Base-by-base conservation (phyloP, 768 basidiomycete genomes). In the Kwoniella europaea region DNA sequence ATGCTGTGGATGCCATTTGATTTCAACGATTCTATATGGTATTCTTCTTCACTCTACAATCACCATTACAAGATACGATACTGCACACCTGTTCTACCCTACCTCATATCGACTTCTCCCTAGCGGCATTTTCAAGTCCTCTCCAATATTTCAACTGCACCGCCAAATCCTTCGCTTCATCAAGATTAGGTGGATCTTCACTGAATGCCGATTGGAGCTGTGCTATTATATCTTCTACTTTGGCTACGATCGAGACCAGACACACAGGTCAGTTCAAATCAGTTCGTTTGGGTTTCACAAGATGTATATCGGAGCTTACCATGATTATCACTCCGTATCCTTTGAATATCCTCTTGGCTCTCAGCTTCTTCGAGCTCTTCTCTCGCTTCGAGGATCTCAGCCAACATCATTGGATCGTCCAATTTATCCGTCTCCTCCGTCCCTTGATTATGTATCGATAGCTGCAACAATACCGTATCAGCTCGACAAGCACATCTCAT, bases 311-410 rank as follows among this genome's bases (percentile, higher is more conserved):
- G 61, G 84, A 80, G 80, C 87, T 68, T 58, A 87, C 92, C 88
- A 44, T 87, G 76, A 80, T 91, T 94, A 16, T 85, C 84, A 18
- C 85, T 84, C 57, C 86, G 79, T 24, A 95, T 82, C 7, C 71
- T 65, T n/a, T 86, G 84, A 2, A 93, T 87, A 13, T 87, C 86
- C 2, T 85, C 85, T 53, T 78, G 75, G 22, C 87, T 86, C 2
- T 84, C 84, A 1, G 90, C 88, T 4, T 87, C 88, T 68, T 94
- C 92, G 46, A 97, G 87, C 42, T 86, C 87, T 82, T 95, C 93
- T 59, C 93, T 85, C 9, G 86, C 87, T 73, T 92, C 90, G 88
- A 97, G 90, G 52, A 96, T 88, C 73, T 91, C 88, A 74, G 86
- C 86, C 73, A 98, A 87, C 68, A 96, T 88, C 56, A 84, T 87